Evolutionary conservation across 2,329 filamentous ascomycete species (phyloP), one percentile per base, ranked within the genome.

Genomic region (Capronia epimyces): DNA sequence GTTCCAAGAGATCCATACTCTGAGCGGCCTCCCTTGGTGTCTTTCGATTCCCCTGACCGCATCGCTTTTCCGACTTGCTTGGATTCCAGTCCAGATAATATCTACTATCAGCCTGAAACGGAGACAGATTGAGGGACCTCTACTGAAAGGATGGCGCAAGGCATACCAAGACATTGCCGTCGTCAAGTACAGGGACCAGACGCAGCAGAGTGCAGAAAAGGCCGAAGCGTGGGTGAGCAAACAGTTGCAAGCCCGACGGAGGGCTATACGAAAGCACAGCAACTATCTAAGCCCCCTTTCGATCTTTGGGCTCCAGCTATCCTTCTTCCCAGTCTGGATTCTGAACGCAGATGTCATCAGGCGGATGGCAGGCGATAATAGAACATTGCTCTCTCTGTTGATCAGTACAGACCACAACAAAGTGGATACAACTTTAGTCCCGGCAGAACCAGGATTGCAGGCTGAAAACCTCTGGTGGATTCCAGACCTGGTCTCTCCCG

Each of bases 401-500:
- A 63, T 46, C 27, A 41, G 34, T 10, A 42, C 42, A 3, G 29
- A 29, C 22, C 40, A 42, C 16, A 32, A 37, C 15, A 32, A 44
- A 47, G 20, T 60, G 60, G 46, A 58, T 39, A 48, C 54, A 10
- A 45, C 60, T 20, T 45, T 64, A 31, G 52, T 68, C 20, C 60
- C 61, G 2, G 39, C 75, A 25, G 76, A 81, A 56, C 72, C 74
- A 2, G 71, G 73, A 3, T 65, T 84, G 13, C 71, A 74, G 3
- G 71, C 63, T 6, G 80, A 82, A 65, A 80, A 80, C n/a, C 71
- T 75, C 2, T 67, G 81, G 1, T 84, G 80, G 80, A 82, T 82
- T 49, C 71, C 74, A 1, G 71, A 83, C 61, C 71, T 84, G n/a
- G 48, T 49, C 37, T 46, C 50, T 5, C 34, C 37, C 4, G 56